Conservation (phyloP, 2,329 filamentous ascomycete species). For the Ophiostoma ulmi region DNA sequence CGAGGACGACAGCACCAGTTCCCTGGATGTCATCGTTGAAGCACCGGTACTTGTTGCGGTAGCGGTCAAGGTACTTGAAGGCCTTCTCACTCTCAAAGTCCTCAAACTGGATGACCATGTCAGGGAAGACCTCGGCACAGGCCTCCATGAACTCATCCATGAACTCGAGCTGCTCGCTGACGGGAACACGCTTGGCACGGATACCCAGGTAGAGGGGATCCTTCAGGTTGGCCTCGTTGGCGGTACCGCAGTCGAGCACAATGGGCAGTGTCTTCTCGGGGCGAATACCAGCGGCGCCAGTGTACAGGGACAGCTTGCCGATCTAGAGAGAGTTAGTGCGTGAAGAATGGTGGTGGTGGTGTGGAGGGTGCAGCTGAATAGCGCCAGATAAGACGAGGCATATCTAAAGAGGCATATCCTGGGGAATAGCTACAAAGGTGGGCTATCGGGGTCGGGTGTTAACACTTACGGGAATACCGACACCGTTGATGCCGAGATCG, state of each 20-base stretch:
- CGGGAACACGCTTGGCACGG: constrained; percentile 71
- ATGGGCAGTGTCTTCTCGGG: constrained; percentile 76
- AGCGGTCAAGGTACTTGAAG: constrained; percentile 87
- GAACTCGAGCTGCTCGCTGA: constrained; percentile 79
- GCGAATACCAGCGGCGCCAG: constrained; percentile 88
- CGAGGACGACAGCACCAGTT: constrained; percentile 90
- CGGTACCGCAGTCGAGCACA: constrained; percentile 61
- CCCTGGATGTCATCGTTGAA: constrained; percentile 99
- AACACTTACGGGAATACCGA: constrained; percentile 79
- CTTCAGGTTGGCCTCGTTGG: constrained; percentile 60
- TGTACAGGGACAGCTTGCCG: constrained; percentile 93
- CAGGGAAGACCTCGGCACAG: constrained; percentile 64
- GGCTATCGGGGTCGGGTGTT: no score
- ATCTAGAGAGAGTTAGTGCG: constrained; percentile 46
- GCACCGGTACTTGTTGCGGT: constrained; percentile 82
- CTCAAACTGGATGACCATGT: constrained; percentile 83
- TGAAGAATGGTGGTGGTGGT: background rate
- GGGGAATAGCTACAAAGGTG: background rate
- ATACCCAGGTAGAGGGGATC: constrained; percentile 84
- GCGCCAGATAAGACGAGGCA: background rate
- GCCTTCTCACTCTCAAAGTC: constrained; percentile 92
- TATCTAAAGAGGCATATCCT: background rate
- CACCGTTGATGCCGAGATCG: constrained; percentile 92
- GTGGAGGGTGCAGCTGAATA: background rate
- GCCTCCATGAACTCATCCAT: constrained; percentile 97